Conservation (phyloP, 208 protist species). For the Herpetomonas tarakana region DNA sequence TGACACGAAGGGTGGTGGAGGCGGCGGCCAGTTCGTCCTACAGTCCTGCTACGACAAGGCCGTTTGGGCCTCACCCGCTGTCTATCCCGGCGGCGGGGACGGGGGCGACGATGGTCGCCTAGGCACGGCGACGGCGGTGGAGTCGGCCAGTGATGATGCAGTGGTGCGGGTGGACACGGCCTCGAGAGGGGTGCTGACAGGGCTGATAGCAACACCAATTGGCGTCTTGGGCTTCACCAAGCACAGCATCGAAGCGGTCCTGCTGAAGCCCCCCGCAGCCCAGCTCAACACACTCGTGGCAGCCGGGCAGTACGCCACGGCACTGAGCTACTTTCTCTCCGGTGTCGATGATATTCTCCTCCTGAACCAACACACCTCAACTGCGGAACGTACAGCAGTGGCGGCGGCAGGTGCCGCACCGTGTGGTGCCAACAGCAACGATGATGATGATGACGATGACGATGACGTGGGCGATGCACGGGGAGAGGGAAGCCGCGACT, state of each 20-base stretch:
- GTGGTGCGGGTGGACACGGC: conserved; percentile 6
- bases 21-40: neutral
- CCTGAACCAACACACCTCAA: too few relatives aligned
- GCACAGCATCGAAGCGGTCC: conserved; percentile 12
- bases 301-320: conserved; percentile 6
- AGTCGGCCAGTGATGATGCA: neutral
- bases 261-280: conserved; percentile 2
- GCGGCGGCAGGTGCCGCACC: conserved; percentile 2
- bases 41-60: neutral
- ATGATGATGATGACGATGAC: conserved; percentile 3
- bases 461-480: conserved; percentile 6
- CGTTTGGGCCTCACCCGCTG: neutral
- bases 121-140: neutral
- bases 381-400: neutral
- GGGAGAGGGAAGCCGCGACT: neutral
- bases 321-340: conserved; percentile 10
- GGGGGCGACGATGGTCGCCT: neutral
- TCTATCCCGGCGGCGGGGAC: too few relatives aligned
- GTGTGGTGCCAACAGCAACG: neutral
- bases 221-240: conserved; percentile 13
- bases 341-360: neutral
- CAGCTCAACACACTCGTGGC: conserved; percentile 14
- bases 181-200: conserved; percentile 5
- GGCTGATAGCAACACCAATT: conserved; percentile 6
- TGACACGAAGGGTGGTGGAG: too few relatives aligned